Conservation (phyloP, 1,139 yeast species). For the Nadsonia commutata region DNA sequence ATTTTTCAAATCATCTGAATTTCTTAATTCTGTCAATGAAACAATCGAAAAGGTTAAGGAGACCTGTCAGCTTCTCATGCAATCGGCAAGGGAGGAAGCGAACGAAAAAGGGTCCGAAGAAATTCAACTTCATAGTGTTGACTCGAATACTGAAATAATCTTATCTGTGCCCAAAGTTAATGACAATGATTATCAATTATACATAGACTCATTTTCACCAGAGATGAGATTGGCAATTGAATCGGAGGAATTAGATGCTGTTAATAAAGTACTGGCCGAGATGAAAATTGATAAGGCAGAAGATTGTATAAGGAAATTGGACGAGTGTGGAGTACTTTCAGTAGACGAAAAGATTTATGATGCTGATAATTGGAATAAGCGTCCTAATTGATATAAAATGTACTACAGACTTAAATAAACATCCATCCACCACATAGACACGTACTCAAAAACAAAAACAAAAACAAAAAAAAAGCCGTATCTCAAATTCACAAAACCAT, state of each 20-base stretch:
- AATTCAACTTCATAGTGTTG: neutral
- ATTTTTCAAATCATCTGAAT: too few relatives aligned
- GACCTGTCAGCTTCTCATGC: neutral
- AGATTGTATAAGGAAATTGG: constrained; percentile 51
- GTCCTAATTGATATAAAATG: too few relatives aligned
- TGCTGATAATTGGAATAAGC: constrained; percentile 47
- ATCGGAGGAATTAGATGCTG: constrained; percentile 57
- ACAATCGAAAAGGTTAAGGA: neutral
- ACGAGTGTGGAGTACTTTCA: constrained; percentile 71
- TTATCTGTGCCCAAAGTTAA: neutral
- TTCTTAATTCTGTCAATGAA: neutral
- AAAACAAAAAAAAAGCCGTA: too few relatives aligned
- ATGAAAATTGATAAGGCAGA: constrained; percentile 74
- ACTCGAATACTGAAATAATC: neutral
- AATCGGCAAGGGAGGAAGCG: neutral
- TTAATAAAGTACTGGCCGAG: constrained; percentile 66
- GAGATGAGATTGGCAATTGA: constrained; percentile 65
- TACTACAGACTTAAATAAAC: too few relatives aligned
- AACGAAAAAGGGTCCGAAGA: neutral
- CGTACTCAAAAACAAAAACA: too few relatives aligned
- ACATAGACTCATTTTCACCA: constrained; percentile 35
- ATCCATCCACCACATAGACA: too few relatives aligned
- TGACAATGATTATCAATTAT: neutral
- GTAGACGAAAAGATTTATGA: constrained; percentile 64
- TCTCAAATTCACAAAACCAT: too few relatives aligned